These are phyloP conservation scores for Candida nitratophila DNA, from an alignment of 805 yeast species.

Conservation along the genomic window DNA sequence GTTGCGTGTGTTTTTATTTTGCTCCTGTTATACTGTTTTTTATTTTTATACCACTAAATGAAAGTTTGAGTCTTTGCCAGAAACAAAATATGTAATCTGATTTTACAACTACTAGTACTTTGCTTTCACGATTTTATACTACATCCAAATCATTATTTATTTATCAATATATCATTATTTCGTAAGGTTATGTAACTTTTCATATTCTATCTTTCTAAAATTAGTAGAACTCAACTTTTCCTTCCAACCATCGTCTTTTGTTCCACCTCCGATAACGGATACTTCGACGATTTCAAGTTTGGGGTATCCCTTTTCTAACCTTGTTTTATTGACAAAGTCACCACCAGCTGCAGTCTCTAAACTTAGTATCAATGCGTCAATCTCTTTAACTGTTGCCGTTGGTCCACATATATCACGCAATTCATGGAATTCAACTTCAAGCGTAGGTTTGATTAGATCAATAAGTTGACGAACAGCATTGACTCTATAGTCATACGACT, in stretches of 20 bases:
- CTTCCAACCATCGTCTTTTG: slow-evolving; percentile 38
- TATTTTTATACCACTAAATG: no score
- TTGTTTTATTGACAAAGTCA: slow-evolving; percentile 54
- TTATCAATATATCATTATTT: neutral
- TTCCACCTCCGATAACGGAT: slow-evolving; percentile 60
- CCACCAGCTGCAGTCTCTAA: slow-evolving; percentile 78
- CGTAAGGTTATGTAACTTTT: slow-evolving; percentile 1
- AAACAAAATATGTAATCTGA: no score
- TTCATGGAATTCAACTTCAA: slow-evolving; percentile 46
- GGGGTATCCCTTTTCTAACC: slow-evolving; percentile 50
- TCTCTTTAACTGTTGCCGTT: slow-evolving; percentile 65
- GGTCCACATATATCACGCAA: slow-evolving; percentile 92
- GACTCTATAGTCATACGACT: slow-evolving; percentile 49
- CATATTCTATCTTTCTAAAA: slow-evolving; percentile 40
- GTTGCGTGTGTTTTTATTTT: no score
- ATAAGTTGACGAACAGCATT: slow-evolving; percentile 43
- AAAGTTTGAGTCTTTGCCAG: no score
- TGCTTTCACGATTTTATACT: no score
- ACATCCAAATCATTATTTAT: neutral
- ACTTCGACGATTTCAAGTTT: slow-evolving; percentile 46
- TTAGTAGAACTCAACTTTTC: slow-evolving; percentile 85
- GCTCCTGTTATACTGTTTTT: no score
- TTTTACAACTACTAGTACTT: no score
- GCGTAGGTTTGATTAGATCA: slow-evolving; percentile 34
- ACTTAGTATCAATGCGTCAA: slow-evolving; percentile 77